These are phyloP conservation scores for Condylostoma magnum DNA, from an alignment of 169 alveolate species.

Conservation along the genomic window DNA sequence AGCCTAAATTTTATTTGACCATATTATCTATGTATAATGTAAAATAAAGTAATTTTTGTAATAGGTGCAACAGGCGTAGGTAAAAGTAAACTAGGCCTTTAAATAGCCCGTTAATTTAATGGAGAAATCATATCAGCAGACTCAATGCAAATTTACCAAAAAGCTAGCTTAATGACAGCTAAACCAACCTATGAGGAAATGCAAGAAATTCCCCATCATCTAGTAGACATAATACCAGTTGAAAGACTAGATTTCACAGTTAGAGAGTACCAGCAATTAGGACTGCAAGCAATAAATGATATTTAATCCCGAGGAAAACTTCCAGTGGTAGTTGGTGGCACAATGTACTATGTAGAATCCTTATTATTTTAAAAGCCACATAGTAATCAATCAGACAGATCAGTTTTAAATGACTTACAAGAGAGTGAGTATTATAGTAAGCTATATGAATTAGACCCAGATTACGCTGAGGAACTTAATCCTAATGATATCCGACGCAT, in stretches of 20 bases:
- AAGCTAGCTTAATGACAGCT: constrained; percentile 63
- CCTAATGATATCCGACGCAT: constrained; percentile 43
- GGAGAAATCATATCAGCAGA: constrained; percentile 58
- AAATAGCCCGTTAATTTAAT: constrained; percentile 36
- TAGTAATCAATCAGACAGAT: neutral
- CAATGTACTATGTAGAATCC: constrained; percentile 65
- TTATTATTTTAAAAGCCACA: constrained; percentile 41
- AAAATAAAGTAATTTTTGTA: constrained; percentile 24
- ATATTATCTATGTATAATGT: neutral
- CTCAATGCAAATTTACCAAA: constrained; percentile 51
- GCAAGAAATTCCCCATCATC: constrained; percentile 41
- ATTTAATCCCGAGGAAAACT: constrained; percentile 40
- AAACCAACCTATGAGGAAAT: constrained; percentile 59
- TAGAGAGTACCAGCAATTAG: constrained; percentile 40
- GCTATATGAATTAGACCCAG: constrained; percentile 34
- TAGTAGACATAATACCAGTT: constrained; percentile 47
- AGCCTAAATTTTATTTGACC: too few species aligned
- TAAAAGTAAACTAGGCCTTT: constrained; percentile 45
- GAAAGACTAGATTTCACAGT: constrained; percentile 37
- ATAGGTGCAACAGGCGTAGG: constrained; percentile 62
- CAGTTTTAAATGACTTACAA: neutral
- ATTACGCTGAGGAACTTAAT: constrained; percentile 15
- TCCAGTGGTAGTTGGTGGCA: constrained; percentile 77
- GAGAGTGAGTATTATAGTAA: constrained; percentile 33
- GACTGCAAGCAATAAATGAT: constrained; percentile 37